These are phyloP conservation scores for Talaromyces sp. DNA, from an alignment of 2,329 filamentous ascomycete genomes.

Conservation along the genomic window DNA sequence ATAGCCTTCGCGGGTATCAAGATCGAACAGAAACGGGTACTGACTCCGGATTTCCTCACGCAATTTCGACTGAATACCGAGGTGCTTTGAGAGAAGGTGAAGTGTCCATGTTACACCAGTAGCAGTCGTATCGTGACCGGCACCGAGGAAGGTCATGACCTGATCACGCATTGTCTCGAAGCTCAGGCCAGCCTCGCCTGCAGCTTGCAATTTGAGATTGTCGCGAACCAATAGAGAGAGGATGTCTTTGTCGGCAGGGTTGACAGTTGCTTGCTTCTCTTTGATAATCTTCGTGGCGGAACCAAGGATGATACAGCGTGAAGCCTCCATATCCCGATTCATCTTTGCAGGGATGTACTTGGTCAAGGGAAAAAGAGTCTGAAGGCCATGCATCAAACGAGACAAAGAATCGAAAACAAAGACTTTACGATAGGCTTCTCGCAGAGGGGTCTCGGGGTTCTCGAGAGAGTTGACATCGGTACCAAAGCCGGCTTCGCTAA, in stretches of 20 bases:
- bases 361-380: constrained; percentile 41
- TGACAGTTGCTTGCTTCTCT: constrained; percentile 34
- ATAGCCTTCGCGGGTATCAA: constrained; percentile 29
- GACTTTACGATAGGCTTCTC: constrained; percentile 42
- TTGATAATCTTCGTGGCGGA: constrained; percentile 38
- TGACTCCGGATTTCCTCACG: constrained; percentile 40
- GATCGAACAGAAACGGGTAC: constrained; percentile 41
- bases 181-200: constrained; percentile 36
- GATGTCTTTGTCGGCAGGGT: constrained; percentile 37
- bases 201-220: constrained; percentile 40
- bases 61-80: constrained; percentile 38
- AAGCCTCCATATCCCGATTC: constrained; percentile 38
- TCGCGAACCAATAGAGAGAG: constrained; percentile 43
- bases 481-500: constrained; percentile 43
- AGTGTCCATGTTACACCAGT: constrained; percentile 45
- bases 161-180: constrained; percentile 39
- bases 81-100: constrained; percentile 41
- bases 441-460: constrained; percentile 36
- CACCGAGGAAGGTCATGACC: constrained; percentile 43
- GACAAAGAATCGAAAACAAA: constrained; percentile 42
- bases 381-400: constrained; percentile 41
- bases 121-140: constrained; percentile 47
- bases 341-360: constrained; percentile 40
- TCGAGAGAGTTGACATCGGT: constrained; percentile 42
- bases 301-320: constrained; percentile 35